Evolutionary conservation across 2,329 filamentous ascomycete genomes (phyloP).

Genomic region (Cytospora leucostoma): DNA sequence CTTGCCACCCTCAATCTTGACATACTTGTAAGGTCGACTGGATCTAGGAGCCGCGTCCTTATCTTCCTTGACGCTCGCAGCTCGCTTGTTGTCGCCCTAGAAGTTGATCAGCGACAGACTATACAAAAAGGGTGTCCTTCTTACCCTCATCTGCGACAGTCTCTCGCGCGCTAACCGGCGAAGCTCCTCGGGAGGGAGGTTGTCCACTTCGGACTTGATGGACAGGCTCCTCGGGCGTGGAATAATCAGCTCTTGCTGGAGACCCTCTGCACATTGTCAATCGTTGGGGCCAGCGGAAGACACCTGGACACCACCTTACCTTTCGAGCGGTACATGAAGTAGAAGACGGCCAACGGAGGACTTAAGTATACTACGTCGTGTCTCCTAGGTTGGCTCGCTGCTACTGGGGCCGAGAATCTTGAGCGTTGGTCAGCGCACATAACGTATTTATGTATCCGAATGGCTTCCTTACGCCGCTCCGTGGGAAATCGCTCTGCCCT

Average conservation of each 20-base stretch:
- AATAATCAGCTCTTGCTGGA: slow-evolving; percentile 38
- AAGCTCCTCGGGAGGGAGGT: slow-evolving; percentile 33
- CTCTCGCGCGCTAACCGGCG: slow-evolving; percentile 36
- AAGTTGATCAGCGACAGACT: background rate
- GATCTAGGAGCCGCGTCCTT: slow-evolving; percentile 24
- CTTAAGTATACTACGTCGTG: background rate
- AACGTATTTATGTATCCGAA: background rate
- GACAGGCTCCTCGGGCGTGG: slow-evolving; percentile 31
- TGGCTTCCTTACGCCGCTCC: slow-evolving; percentile 35
- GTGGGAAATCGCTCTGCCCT: slow-evolving; percentile 39
- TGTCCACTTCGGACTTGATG: slow-evolving; percentile 27
- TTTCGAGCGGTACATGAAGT: slow-evolving; percentile 39
- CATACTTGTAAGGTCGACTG: slow-evolving; percentile 18
- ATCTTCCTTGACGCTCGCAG: slow-evolving; percentile 34
- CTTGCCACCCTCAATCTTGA: slow-evolving; percentile 19
- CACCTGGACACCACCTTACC: slow-evolving; percentile 10
- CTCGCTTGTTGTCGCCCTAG: slow-evolving; percentile 26
- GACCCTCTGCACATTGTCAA: slow-evolving; percentile 31
- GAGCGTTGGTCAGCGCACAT: background rate
- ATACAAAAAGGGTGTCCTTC: background rate
- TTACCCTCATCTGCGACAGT: slow-evolving; percentile 34
- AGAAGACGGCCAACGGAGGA: slow-evolving; percentile 34
- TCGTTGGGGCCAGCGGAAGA: background rate
- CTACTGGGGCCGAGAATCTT: background rate
- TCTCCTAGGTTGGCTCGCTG: no score